Evolutionary conservation across 208 protist genomes (phyloP).

Genomic region (Trypanosoma boissoni): DNA sequence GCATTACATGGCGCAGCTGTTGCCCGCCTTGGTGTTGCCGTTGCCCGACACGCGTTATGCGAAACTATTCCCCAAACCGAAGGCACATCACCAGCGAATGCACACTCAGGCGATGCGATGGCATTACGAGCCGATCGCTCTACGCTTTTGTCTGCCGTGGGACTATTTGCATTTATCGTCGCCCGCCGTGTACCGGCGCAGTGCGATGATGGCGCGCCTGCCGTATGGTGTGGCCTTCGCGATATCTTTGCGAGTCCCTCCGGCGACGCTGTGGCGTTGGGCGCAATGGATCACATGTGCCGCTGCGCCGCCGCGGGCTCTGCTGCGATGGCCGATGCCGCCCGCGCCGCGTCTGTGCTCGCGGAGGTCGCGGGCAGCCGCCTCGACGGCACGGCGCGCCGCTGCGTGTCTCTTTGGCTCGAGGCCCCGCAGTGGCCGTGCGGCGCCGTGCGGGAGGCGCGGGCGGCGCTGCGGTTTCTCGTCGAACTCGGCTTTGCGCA

Average conservation of each 20-base stretch:
- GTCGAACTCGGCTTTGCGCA: neutral
- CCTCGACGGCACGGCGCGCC: no score
- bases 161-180: neutral
- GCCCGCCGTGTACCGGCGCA: neutral
- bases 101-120: no score
- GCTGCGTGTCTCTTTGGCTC: no score
- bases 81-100: no score
- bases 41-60: no score
- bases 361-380: no score
- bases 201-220: neutral
- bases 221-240: neutral
- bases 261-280: neutral
- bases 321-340: neutral
- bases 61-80: no score
- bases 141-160: neutral
- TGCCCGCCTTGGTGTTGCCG: conserved; percentile 9
- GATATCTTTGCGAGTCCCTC: neutral
- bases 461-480: conserved; percentile 14
- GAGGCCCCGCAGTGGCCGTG: neutral
- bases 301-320: neutral
- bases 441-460: conserved; percentile 7
- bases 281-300: neutral
- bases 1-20: conserved; percentile 6
- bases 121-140: no score
- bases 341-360: no score